Evolutionary conservation across 73 alveolate species (phyloP).

Genomic region (Paramecium sonneborni): DNA sequence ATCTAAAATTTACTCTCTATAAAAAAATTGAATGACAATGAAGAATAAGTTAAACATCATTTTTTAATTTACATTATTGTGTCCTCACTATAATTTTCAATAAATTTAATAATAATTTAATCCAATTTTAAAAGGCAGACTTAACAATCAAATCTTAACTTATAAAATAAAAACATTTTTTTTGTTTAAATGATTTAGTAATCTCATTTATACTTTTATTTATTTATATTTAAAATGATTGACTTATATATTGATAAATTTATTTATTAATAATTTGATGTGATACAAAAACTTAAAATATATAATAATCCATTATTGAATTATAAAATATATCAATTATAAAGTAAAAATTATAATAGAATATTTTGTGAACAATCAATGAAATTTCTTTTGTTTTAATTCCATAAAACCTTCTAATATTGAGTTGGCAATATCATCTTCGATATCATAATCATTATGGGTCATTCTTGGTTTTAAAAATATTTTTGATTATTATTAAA

Average conservation of each 20-base stretch:
- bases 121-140: not conserved
- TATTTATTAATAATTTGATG: too few species aligned
- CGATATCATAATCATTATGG: conserved; percentile 18
- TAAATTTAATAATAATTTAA: too few species aligned
- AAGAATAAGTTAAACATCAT: too few species aligned
- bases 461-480: not conserved
- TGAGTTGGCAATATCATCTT: not conserved
- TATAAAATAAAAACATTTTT: not conserved
- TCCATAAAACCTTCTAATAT: not conserved
- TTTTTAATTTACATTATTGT: too few species aligned
- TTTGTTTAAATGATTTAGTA: not conserved
- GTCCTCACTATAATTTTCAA: too few species aligned
- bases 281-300: too few species aligned
- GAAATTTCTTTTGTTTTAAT: not conserved
- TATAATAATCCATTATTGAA: not conserved
- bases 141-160: not conserved
- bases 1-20: too few species aligned
- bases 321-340: too few species aligned
- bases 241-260: too few species aligned
- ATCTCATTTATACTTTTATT: too few species aligned
- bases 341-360: not conserved
- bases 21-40: not conserved
- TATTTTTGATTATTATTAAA: not conserved
- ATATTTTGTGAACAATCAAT: not conserved
- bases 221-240: too few species aligned